A percentile compares a stretch with the other conserved stretches of the same genome.
These are phyloP conservation scores for Arthroderma sp. DNA, from an alignment of 2,329 filamentous ascomycete genomes.

Conservation along the genomic window DNA sequence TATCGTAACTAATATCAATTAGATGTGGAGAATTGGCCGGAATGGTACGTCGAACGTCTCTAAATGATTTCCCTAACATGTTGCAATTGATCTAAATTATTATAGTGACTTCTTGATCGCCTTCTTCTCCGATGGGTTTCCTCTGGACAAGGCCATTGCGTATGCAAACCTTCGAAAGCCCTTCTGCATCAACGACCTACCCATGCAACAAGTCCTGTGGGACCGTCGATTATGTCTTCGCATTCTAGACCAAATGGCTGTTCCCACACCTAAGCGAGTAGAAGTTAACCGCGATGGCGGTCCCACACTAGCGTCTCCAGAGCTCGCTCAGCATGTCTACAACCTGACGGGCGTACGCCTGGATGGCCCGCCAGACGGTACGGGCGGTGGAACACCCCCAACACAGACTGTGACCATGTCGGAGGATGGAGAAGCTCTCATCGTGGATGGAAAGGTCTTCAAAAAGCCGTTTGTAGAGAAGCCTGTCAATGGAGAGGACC, in stretches of 20 bases:
- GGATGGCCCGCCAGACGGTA: conserved; percentile 57
- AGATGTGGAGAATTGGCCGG: conserved; percentile 90
- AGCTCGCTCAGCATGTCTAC: conserved; percentile 68
- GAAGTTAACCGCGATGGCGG: conserved; percentile 92
- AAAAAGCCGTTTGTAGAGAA: conserved; percentile 97
- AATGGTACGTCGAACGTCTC: conserved; percentile 47
- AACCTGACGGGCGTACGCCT: conserved; percentile 67
- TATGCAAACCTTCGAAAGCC: conserved; percentile 89
- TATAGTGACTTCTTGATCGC: conserved; percentile 79
- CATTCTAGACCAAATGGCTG: conserved; percentile 76
- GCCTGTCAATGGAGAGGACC: conserved; percentile 93
- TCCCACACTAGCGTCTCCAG: conserved; percentile 61
- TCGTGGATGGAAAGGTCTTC: conserved; percentile 70
- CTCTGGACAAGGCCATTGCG: conserved; percentile 89
- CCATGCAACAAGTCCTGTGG: conserved; percentile 96
- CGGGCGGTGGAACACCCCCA: conserved; percentile 43
- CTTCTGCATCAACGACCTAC: conserved; percentile 93
- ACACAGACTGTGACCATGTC: conserved; percentile 66
- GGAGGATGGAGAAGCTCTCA: conserved; percentile 79
- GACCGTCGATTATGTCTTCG: conserved; percentile 80
- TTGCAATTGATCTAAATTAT: background rate
- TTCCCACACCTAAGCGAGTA: conserved; percentile 75
- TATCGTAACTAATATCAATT: background rate
- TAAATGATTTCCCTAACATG: background rate
- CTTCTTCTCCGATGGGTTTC: conserved; percentile 97